Evolutionary conservation across 2,329 filamentous ascomycete genomes (phyloP).

Genomic region (Cercospora zeina): DNA sequence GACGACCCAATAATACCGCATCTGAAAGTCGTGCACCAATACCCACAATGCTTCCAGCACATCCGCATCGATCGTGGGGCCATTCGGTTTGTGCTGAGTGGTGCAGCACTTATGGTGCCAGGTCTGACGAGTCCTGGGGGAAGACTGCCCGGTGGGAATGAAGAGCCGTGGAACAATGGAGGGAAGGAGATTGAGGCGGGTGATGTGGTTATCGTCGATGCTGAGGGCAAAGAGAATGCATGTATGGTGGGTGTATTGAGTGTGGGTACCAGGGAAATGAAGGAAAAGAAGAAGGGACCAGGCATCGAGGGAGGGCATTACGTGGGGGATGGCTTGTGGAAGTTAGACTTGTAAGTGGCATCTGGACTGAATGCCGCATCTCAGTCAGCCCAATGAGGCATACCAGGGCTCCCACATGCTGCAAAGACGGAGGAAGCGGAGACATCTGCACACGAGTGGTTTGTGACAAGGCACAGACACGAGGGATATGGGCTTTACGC

Average conservation of each 20-base stretch:
- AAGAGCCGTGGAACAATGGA: conserved; percentile 49
- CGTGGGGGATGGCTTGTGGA: conserved; percentile 92
- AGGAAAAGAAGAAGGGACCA: conserved; percentile 89
- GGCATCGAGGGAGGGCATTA: conserved; percentile 94
- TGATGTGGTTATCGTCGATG: conserved; percentile 81
- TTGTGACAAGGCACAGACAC: not conserved
- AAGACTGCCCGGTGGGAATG: conserved; percentile 62
- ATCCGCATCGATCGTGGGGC: conserved; percentile 92
- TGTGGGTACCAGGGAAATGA: conserved; percentile 85
- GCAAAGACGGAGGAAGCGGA: not conserved
- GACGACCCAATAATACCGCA: conserved; percentile 80
- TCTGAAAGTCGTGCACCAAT: conserved; percentile 83
- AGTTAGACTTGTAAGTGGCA: conserved; percentile 52
- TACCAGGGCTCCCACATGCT: no score
- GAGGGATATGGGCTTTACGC: not conserved
- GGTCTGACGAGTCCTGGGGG: conserved; percentile 85
- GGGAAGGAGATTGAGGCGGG: conserved; percentile 74
- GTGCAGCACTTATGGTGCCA: conserved; percentile 93
- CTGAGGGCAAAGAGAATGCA: conserved; percentile 90
- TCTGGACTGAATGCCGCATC: not conserved
- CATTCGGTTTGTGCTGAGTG: conserved; percentile 92
- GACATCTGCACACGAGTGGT: not conserved
- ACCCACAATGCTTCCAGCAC: conserved; percentile 78
- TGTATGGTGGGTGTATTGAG: conserved; percentile 85
- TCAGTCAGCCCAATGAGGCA: not conserved